Conservation (phyloP, 164 flowering plant species). For the Echeveria elegans region DNA sequence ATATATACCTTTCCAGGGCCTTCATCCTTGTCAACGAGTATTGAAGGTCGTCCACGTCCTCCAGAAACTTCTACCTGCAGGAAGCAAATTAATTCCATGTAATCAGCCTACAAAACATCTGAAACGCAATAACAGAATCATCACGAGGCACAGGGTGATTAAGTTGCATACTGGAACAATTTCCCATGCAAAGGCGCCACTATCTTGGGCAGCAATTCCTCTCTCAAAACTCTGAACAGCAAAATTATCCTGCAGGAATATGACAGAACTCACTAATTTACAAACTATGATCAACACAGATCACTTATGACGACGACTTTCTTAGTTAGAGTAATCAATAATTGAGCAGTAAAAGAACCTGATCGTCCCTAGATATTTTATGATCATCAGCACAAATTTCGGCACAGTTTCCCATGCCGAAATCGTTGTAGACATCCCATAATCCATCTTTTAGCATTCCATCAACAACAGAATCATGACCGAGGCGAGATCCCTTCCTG, state of each 20-base stretch:
- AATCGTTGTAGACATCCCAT: slow-evolving; percentile 93
- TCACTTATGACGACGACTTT: background rate
- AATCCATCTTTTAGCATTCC: slow-evolving; percentile 95
- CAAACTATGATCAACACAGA: background rate
- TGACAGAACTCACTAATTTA: background rate
- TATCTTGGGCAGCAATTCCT: slow-evolving; percentile 72
- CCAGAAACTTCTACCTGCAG: slow-evolving; percentile 60
- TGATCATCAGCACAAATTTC: slow-evolving; percentile 80
- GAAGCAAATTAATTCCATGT: background rate
- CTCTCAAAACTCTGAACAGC: slow-evolving; percentile 87
- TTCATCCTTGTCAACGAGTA: slow-evolving; percentile 54
- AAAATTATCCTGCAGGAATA: slow-evolving; percentile 55
- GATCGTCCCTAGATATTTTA: slow-evolving; percentile 57
- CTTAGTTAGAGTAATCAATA: background rate
- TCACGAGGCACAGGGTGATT: background rate
- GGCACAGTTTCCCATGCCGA: slow-evolving; percentile 85
- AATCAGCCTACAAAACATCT: background rate
- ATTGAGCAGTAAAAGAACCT: slow-evolving; percentile 28
- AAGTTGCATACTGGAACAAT: slow-evolving; percentile 56
- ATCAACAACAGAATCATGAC: slow-evolving; percentile 77
- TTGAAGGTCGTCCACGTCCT: slow-evolving; percentile 54
- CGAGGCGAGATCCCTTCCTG: slow-evolving; percentile 83
- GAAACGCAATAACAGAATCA: background rate
- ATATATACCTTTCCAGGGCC: slow-evolving; percentile 44
- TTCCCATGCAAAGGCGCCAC: slow-evolving; percentile 82